Percentiles rank a stretch among this genome's conserved stretches.
phyloP scores from a whole-genome alignment of 768 basidiomycete species.

The Termitomyces sp. region DNA sequence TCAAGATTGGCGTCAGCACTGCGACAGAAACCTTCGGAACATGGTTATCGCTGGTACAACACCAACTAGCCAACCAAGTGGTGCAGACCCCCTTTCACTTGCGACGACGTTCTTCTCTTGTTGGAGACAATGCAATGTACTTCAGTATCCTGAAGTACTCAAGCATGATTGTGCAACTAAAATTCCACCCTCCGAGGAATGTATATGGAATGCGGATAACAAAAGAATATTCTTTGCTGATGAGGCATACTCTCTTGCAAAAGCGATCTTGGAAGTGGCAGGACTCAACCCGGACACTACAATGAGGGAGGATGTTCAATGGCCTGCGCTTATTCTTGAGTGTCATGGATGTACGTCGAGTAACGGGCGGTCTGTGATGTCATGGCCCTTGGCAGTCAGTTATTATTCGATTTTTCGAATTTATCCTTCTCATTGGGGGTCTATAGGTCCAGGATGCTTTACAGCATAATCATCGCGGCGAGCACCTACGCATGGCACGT shows the following conservation, averaged over 20 bases:
- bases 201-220: background rate
- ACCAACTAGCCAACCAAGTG: background rate
- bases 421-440: background rate
- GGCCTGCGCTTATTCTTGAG: background rate
- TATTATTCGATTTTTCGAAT: background rate
- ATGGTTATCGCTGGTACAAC: background rate
- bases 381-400: constrained; percentile 5
- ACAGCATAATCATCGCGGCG: background rate
- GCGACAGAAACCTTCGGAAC: background rate
- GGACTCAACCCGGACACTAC: constrained; percentile 3
- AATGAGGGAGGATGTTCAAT: background rate
- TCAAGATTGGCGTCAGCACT: background rate
- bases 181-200: background rate
- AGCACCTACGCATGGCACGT: background rate
- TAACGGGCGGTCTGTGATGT: background rate
- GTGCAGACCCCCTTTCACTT: background rate
- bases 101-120: constrained; percentile 2
- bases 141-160: constrained; percentile 1
- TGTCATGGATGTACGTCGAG: background rate
- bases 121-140: background rate
- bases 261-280: constrained; percentile 1
- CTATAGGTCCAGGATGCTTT: background rate
- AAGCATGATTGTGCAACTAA: background rate
- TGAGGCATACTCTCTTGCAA: background rate
- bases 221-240: background rate